Base-by-base conservation (phyloP, 331 rosid genomes). In the Pyracantha coccinea region DNA sequence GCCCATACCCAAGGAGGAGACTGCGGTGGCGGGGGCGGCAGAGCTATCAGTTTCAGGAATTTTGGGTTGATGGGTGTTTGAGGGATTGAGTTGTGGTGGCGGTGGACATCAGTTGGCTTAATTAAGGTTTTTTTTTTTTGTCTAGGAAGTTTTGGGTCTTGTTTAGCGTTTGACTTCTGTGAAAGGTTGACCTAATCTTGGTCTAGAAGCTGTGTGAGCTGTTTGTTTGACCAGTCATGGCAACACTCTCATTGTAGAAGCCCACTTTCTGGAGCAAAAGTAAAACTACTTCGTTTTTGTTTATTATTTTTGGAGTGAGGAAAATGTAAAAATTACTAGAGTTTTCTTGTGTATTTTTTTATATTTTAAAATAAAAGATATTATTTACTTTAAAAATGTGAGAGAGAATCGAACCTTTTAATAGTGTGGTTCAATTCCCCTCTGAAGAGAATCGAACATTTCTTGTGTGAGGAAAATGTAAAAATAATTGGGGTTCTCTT, bases 1-100 rank as follows among this genome's bases (percentile, higher is more conserved):
- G 31, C 91, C 98, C 97, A 81, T 81, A 29, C 14, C 15, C 24
- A 53, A 53, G 20, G 31, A 33, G 45, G 23, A 29, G 11, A 27
- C 7, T 8, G 45, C 10, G 69, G 69, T 17, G 69, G 13, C 2
- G 69, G 38, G 7, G 67, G 67, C 10, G 6, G 67, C n/a, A 4
- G 20, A 4, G 50, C 23, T 33, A 6, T 58, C 28, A 58, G 63
- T 58, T 58, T 21, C 63, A 8, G 3, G 28, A 66, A 9, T 66
- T 68, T 20, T 38, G 21, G 65, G 38, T 7, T 8, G 13, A 8
- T 27, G 24, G 68, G 13, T 7, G 1, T 10, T 32, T 32, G 32
- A 32, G 52, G 32, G 24, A 32, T 11, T 19, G 75, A 23, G 33
- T 7, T 71, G 24, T 17, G 32, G 25, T 1, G 68, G 77, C 0